Evolutionary conservation across 164 flowering plant genomes (phyloP).

Genomic region (Nymphaea thermarum): DNA sequence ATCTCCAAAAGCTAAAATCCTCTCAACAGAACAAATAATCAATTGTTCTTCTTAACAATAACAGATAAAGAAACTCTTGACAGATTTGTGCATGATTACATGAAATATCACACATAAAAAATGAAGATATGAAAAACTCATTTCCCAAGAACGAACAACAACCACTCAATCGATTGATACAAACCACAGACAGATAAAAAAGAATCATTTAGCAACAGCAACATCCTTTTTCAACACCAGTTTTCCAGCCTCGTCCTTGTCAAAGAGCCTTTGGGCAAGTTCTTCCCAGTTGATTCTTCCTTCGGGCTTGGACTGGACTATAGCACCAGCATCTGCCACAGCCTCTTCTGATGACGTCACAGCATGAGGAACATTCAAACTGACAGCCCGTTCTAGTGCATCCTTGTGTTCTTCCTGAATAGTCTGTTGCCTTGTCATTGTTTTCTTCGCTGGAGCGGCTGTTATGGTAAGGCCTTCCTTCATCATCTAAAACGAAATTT

Average conservation of each 20-base stretch:
- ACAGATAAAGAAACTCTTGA: too few relatives aligned
- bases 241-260: conserved; percentile 33
- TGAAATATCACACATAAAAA: too few relatives aligned
- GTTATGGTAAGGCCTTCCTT: conserved; percentile 27
- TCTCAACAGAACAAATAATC: too few relatives aligned
- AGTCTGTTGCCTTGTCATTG: conserved; percentile 52
- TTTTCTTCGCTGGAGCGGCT: conserved; percentile 48
- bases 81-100: too few relatives aligned
- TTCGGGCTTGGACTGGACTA: conserved; percentile 9
- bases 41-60: too few relatives aligned
- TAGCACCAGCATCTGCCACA: conserved; percentile 5
- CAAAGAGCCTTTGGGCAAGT: conserved; percentile 48
- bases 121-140: neutral
- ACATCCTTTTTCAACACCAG: conserved; percentile 22
- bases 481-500: conserved; percentile 30
- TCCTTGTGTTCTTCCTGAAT: conserved; percentile 74
- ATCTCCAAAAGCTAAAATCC: too few relatives aligned
- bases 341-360: conserved; percentile 18
- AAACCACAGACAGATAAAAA: too few relatives aligned
- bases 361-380: conserved; percentile 77
- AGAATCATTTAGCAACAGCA: conserved; percentile 4
- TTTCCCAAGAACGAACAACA: neutral
- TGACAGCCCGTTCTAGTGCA: conserved; percentile 81
- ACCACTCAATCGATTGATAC: neutral
- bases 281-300: conserved; percentile 49